Evolutionary conservation across 139 green algal species (phyloP), one percentile per base, ranked within the genome.

Genomic region (Trebouxia sp.): DNA sequence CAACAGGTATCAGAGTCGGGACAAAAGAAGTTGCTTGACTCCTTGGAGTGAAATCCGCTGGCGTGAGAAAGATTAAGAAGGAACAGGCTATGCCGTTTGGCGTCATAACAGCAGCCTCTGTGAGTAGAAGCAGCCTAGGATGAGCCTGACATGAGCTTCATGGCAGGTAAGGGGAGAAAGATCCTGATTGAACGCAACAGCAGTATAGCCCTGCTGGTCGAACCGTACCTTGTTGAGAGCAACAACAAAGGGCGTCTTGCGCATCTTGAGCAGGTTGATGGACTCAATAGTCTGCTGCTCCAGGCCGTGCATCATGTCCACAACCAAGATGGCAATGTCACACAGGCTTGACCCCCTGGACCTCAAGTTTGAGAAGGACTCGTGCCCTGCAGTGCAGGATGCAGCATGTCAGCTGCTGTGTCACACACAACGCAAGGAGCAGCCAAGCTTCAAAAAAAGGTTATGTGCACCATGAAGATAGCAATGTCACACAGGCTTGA

Each of bases 271-370:
- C 80, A 99, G 87, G 82, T 97, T 95, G 78, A 99, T 95, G 66
- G 90, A 97, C 90, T 99, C 97, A 28, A 99, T 93, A 15, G 97
- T 99, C 92, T 99, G 97, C 79, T 86, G 96, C 90, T 99, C 96
- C 79, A 99, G 86, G 30, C 96, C 95, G 85, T 99, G 96, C 96
- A 99, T 98, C 53, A 99, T 93, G 89, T 98, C 96, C 53, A 99
- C 94, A 9, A 99, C 96, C 41, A 99, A 92, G 43, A 99, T 94
- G 22, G 97, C 97, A 55, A 99, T 95, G 89, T 99, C 97, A 87
- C 97, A 99, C 75, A 99, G 91, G 35, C 93, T 93, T 38, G 84
- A 93, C 43, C 97, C 97, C 43, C 97, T 89, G 10, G 93, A 92
- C 26, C 97, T 90, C 85, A 99, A 88, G 88, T 99, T 99, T 74